A percentile compares a stretch with the other conserved stretches of the same genome.
Evolutionary conservation across 176 grass and related monocot genomes (phyloP).

Genomic region (Calamus simplicifolius): DNA sequence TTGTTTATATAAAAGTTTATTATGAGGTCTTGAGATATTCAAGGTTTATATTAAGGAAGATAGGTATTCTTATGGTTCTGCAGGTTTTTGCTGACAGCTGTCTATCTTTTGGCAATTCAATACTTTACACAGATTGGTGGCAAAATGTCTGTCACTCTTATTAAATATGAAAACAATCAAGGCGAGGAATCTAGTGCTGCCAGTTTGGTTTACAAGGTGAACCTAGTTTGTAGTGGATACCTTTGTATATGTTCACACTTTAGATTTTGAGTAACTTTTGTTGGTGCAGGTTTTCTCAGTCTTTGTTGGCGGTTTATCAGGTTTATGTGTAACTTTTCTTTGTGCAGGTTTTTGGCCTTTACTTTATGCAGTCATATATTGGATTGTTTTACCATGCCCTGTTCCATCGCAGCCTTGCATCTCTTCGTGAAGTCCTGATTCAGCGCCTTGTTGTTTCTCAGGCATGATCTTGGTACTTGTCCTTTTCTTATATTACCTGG

Average conservation of each 20-base stretch:
- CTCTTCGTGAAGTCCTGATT: conserved; percentile 77
- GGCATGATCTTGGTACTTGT: conserved; percentile 26
- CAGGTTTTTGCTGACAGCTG: conserved; percentile 79
- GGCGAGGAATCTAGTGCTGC: conserved; percentile 90
- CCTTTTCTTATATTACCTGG: conserved; percentile 3
- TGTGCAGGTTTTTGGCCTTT: conserved; percentile 88
- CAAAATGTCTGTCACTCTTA: conserved; percentile 81
- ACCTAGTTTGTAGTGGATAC: background rate
- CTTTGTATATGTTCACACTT: no score
- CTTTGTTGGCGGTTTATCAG: no score
- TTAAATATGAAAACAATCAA: conserved; percentile 95
- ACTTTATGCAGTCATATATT: conserved; percentile 99
- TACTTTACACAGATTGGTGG: conserved; percentile 96
- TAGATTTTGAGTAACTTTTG: no score
- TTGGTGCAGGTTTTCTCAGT: no score
- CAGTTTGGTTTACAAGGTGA: conserved; percentile 99
- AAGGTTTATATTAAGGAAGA: no score
- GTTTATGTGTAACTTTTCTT: conserved; percentile 4
- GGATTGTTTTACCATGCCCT: conserved; percentile 91
- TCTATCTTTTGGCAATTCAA: conserved; percentile 95
- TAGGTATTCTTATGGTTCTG: background rate
- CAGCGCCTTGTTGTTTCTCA: conserved; percentile 93
- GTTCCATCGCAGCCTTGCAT: conserved; percentile 60
- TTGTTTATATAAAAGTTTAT: no score
- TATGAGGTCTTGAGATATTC: no score